Conservation (phyloP, 495 filamentous ascomycete species). For the Penicillium paradoxum region DNA sequence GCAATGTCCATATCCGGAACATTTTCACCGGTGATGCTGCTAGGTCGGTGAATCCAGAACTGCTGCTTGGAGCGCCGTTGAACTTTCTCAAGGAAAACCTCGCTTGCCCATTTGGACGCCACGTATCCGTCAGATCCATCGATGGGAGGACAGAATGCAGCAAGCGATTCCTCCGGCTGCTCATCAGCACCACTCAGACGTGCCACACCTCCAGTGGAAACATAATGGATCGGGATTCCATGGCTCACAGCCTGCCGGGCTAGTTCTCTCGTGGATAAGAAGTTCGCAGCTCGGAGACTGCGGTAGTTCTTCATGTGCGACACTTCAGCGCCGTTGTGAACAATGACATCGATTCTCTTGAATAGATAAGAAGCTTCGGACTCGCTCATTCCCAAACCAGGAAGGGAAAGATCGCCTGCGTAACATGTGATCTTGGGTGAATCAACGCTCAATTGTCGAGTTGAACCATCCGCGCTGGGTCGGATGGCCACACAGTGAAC, state of each 20-base stretch:
- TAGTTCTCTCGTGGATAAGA: background rate
- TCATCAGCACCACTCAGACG: background rate
- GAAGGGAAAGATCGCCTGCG: background rate
- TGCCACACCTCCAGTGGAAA: background rate
- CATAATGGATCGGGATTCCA: background rate
- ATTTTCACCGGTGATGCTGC: constrained; percentile 13
- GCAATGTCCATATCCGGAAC: too few species aligned
- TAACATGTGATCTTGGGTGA: background rate
- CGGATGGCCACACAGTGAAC: background rate
- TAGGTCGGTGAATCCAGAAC: constrained; percentile 12
- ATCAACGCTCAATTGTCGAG: background rate
- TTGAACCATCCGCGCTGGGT: background rate
- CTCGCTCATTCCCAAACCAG: background rate
- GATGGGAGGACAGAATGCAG: background rate
- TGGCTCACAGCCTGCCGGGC: background rate
- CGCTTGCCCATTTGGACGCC: constrained; percentile 32
- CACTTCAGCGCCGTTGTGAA: background rate
- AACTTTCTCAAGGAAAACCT: constrained; percentile 31
- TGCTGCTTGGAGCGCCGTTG: constrained; percentile 19
- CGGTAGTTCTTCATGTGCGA: background rate
- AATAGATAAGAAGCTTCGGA: background rate
- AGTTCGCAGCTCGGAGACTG: background rate
- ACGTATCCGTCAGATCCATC: constrained; percentile 15
- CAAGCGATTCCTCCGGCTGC: background rate
- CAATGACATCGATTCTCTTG: background rate